Evolutionary conservation across 108 stramenopile species (phyloP), one percentile per base, ranked within the genome.

Genomic region (Nitzschia palea): DNA sequence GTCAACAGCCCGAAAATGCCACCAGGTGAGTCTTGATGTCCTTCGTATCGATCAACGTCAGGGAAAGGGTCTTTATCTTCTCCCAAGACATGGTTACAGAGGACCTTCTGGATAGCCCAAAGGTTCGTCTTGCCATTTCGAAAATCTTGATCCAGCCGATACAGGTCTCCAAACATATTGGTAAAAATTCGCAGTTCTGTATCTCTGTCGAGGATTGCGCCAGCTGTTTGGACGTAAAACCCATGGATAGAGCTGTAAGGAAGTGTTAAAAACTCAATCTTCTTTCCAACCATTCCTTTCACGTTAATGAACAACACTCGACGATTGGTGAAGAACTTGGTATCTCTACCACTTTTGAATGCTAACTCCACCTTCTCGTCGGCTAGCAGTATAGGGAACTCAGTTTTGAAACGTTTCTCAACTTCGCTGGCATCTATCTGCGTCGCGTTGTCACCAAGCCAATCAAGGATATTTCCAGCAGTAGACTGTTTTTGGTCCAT

Each of bases 191-290:
- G 73, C 10, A 89, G 62, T 51, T 89, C 83, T 9, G 69, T 82
- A 42, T 89, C 85, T 10, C 83, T 42, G 40, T 89, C 85, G 10
- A 89, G 26, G 22, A 81, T 67, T 47, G 78, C 81, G 1, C 88
- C 88, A 29, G 88, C 85, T 17, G 85, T 89, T 70, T 89, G 81
- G 12, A 89, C 84, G 18, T 85, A 81, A 57, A 73, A 86, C 57
- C 76, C 88, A 36, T 76, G 82, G 72, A 89, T 83, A 8, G 72
- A 42, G 12, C 67, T 66, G 80, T 80, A 88, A 2, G 81, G 61
- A 60, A 88, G 67, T 2, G 85, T 82, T 9, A 82, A 32, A 32
- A 81, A 85, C 35, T 80, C 81, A 37, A 86, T 80, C 22, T 77
- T 78, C 63, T 85, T 80, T 23, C 88, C 88, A 47, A 71, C 68